Percentiles rank a stretch among this genome's conserved stretches.
phyloP scores from a whole-genome alignment of 2,329 filamentous ascomycete genomes.

The Colletotrichum sp. region DNA sequence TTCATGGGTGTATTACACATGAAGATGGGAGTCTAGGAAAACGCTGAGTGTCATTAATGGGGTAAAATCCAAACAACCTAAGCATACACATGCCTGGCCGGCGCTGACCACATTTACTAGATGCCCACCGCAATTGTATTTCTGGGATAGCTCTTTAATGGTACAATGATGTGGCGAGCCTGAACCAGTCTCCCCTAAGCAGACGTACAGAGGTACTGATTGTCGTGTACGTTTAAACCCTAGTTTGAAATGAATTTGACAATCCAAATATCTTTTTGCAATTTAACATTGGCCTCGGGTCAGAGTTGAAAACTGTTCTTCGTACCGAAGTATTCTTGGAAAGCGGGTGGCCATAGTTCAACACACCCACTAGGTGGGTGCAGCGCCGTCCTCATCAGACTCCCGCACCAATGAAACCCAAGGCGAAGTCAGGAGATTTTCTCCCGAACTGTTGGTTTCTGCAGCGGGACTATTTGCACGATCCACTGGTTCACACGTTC shows the following conservation, averaged over 20 bases:
- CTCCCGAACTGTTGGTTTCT: not conserved
- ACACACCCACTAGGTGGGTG: not conserved
- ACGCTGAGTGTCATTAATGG: not conserved
- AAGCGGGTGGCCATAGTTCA: not conserved
- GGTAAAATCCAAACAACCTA: too few species aligned
- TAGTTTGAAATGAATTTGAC: not conserved
- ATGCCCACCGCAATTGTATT: not conserved
- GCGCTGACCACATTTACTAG: not conserved
- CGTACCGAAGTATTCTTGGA: not conserved
- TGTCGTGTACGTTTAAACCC: not conserved
- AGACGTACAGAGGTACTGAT: not conserved
- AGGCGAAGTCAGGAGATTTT: not conserved
- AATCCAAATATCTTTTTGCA: rapidly evolving
- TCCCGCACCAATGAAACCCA: not conserved
- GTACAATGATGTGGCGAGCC: not conserved
- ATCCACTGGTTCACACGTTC: not conserved
- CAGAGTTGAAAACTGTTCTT: not conserved
- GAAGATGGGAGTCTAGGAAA: not conserved
- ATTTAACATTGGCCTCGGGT: rapidly evolving
- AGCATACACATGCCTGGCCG: not conserved
- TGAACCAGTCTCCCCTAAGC: not conserved
- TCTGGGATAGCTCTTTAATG: not conserved
- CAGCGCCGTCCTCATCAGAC: not conserved
- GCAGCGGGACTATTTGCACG: not conserved
- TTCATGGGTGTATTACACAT: not conserved